Base-by-base conservation (phyloP, 2,329 filamentous ascomycete genomes). In the Colletotrichum melonis region DNA sequence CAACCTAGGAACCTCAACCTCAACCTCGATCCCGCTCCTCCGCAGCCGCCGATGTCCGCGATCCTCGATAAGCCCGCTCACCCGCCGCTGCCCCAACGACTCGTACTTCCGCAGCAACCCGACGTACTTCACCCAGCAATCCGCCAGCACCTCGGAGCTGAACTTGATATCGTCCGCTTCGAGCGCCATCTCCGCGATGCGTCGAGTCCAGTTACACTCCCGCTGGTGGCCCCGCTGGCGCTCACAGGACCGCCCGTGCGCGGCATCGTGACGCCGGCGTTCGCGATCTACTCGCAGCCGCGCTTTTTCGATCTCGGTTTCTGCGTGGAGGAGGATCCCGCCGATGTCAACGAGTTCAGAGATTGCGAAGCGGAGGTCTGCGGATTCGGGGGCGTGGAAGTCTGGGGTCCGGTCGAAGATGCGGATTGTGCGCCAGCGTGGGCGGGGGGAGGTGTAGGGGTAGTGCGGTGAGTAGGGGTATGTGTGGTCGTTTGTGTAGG, bases 51-150 rank as follows among this genome's bases (percentile, higher is more conserved):
- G 22, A 12, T 2, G 9, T 49, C 49, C 12, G 16, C 54, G 54
- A 38, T 62, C 56, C 28, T 71, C 71, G 3, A 71, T 16, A 1
- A 73, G 30, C 0, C 71, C 71, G 2, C 67, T 26, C 9, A 73
- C 67, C 35, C 71, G 65, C 32, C 71, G 54, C 46, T 73, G 55
- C 14, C 71, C 71, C 7, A 66, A 19, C 16, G 2, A 16, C 49
- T 73, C 71, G n/a, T 71, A 73, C 67, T 52, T 71, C 49, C 71
- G 49, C 60, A 73, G 14, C 35, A 73, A 22, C 6, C 55, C 71
- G 4, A 73, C 60, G 5, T 73, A 71, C 49, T 70, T 65, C 5
- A 32, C 28, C 71, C 71, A 73, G 62, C 71, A 73, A 2, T 71
- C 71, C 2, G 32, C 60, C 62, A 73, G 5, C 4, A 73, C 35